Conservation (phyloP, 441 rosid genomes). For the Arabidopsis hybrid region DNA sequence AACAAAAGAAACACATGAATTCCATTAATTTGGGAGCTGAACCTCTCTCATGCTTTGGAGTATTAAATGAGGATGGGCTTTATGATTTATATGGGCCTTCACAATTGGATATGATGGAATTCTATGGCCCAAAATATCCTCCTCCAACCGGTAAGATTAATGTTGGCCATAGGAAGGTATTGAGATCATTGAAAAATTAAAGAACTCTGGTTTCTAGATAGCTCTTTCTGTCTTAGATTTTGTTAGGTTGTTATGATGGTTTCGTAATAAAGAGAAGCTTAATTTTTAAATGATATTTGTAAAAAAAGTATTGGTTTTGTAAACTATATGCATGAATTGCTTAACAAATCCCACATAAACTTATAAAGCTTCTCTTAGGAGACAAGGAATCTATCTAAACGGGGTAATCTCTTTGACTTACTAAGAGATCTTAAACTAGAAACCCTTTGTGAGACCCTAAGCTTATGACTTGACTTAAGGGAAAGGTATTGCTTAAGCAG, state of each 20-base stretch:
- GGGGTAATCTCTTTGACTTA: constrained; percentile 12
- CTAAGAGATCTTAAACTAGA: constrained; percentile 9
- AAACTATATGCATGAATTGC: background rate
- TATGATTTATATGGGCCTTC: background rate
- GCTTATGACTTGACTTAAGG: constrained; percentile 23
- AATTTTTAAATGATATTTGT: background rate
- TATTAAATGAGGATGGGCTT: background rate
- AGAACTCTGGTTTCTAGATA: too few species aligned
- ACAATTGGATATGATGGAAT: constrained; percentile 2
- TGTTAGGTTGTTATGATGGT: background rate
- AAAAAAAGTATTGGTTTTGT: background rate
- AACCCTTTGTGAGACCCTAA: constrained; percentile 25
- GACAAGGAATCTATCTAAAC: constrained; percentile 28
- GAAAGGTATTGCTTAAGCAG: constrained; percentile 44
- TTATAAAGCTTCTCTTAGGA: constrained; percentile 2
- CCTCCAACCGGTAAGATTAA: constrained; percentile 20
- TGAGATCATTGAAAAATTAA: too few species aligned
- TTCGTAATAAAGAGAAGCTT: background rate
- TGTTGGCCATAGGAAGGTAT: too few species aligned
- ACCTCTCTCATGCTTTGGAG: constrained; percentile 9
- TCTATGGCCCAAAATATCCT: background rate
- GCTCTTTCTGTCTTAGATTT: background rate
- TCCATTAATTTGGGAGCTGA: constrained; percentile 38
- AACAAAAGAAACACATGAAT: constrained; percentile 46
- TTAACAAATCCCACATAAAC: background rate